These are phyloP conservation scores for Xerocomus nothofagi DNA, from an alignment of 1,284 basidiomycete genomes.

Conservation along the genomic window DNA sequence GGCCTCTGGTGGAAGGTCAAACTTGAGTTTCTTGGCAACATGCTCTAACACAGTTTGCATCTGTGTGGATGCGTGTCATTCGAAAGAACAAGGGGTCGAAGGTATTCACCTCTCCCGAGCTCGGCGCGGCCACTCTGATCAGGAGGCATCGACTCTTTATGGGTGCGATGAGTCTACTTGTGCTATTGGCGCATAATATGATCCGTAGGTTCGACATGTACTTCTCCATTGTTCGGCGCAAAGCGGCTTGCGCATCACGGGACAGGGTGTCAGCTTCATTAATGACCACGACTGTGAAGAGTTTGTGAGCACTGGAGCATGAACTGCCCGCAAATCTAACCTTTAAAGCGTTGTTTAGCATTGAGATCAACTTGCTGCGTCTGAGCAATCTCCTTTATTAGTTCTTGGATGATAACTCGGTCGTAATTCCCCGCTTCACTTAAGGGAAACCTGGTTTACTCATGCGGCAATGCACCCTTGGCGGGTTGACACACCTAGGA, in stretches of 20 bases:
- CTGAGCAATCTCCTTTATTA: slow-evolving; percentile 98
- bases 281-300: slow-evolving; percentile 85
- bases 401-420: slow-evolving; percentile 93
- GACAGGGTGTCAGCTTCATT: slow-evolving; percentile 96
- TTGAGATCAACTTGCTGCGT: slow-evolving; percentile 97
- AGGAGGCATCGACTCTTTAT: slow-evolving; percentile 95
- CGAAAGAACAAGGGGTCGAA: neutral
- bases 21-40: slow-evolving; percentile 83
- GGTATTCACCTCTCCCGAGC: slow-evolving; percentile 63
- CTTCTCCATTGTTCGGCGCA: slow-evolving; percentile 98
- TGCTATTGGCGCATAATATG: slow-evolving; percentile 97
- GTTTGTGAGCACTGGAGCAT: slow-evolving; percentile 3
- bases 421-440: slow-evolving; percentile 98
- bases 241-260: slow-evolving; percentile 94
- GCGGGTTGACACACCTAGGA: slow-evolving; percentile 67
- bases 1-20: slow-evolving; percentile 78
- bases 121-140: slow-evolving; percentile 91
- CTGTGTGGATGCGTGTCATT: slow-evolving; percentile 40
- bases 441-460: slow-evolving; percentile 11
- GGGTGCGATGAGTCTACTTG: slow-evolving; percentile 94
- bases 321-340: slow-evolving; percentile 40
- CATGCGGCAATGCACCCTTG: neutral
- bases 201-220: slow-evolving; percentile 98
- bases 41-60: slow-evolving; percentile 79
- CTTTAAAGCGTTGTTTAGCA: slow-evolving; percentile 96